Evolutionary conservation across 169 alveolate genomes (phyloP).

Genomic region (Eimeria acervulina): DNA sequence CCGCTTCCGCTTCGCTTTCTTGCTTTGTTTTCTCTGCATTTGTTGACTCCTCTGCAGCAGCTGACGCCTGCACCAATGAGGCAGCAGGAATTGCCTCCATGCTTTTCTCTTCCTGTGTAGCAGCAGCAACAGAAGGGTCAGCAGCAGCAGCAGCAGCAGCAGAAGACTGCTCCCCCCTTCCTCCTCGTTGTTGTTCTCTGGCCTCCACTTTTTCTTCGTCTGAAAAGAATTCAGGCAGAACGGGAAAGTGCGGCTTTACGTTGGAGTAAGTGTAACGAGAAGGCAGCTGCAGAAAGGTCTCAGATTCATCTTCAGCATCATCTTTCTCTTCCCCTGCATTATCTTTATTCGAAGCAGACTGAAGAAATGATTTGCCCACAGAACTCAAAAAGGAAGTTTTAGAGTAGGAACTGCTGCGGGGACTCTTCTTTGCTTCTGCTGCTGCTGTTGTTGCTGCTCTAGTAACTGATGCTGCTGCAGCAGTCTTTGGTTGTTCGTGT

Average conservation of each 20-base stretch:
- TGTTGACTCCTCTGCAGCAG: neutral
- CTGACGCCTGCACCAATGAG: slow-evolving; percentile 47
- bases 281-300: neutral
- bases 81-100: neutral
- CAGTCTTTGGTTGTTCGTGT: neutral
- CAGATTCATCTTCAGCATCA: too few relatives aligned
- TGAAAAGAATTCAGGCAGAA: neutral
- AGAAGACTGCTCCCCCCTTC: neutral
- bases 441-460: neutral
- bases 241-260: slow-evolving; percentile 33
- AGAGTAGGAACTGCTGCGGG: neutral
- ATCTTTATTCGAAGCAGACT: neutral
- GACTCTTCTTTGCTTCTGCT: neutral
- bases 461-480: neutral
- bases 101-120: neutral
- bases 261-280: neutral
- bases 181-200: neutral
- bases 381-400: neutral
- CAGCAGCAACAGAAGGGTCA: neutral
- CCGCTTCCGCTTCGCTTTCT: neutral
- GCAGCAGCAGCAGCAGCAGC: neutral
- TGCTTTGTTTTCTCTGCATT: neutral
- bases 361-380: neutral
- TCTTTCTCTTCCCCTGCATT: neutral
- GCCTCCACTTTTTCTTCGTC: neutral